Base-by-base conservation (phyloP, 495 filamentous ascomycete genomes). In the Annulohypoxylon moriforme region DNA sequence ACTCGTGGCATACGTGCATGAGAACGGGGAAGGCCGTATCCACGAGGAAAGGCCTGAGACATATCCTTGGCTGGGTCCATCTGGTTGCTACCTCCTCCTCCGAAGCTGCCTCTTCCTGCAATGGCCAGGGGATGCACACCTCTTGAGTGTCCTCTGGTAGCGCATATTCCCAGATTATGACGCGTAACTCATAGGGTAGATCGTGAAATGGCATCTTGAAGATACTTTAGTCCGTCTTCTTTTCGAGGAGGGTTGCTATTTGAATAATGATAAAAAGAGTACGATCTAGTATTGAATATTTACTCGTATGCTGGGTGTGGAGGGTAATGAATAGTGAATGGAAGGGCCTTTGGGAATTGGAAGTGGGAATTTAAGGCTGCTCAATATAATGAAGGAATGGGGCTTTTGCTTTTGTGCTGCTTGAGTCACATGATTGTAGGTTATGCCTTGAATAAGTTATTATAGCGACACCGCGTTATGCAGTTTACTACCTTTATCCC, bases 1-100 rank as follows among this genome's bases (percentile, higher is more conserved):
- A 77, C 83, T 88, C 78, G 22, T 36, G 72, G 34, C 74, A 75
- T 1, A 68, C 68, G 58, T 75, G 75, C 69, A 80, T 76, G 4
- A 78, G 60, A 0, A 63, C 20, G 0, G 78, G 77, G 60, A 65
- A 73, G 14, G 46, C 34, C 7, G 60, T 73, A 33, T 73, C 70
- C 10, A 73, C 70, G 33, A 73, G 70, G 4, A 73, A 61, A 3
- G 70, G 70, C n/a, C 68, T 20, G 13, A 73, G 65, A n/a, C 31
- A 59, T 18, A 34, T 60, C 14, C 8, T 22, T 14, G 11, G n/a
- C 20, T 42, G 4, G n/a, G 1, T 44, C 50, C 9, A 8, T n/a
- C n/a, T n/a, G 33, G 9, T 11, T 11, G 33, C 9, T 36, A 9
- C 4, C 33, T 8, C 36, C n/a, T 25, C 1, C 13, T 20, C 62